Percentiles rank a stretch among this genome's conserved stretches.
These are phyloP conservation scores for Neofusicoccum sp. DNA, from an alignment of 2,329 filamentous ascomycete genomes.

Conservation along the genomic window DNA sequence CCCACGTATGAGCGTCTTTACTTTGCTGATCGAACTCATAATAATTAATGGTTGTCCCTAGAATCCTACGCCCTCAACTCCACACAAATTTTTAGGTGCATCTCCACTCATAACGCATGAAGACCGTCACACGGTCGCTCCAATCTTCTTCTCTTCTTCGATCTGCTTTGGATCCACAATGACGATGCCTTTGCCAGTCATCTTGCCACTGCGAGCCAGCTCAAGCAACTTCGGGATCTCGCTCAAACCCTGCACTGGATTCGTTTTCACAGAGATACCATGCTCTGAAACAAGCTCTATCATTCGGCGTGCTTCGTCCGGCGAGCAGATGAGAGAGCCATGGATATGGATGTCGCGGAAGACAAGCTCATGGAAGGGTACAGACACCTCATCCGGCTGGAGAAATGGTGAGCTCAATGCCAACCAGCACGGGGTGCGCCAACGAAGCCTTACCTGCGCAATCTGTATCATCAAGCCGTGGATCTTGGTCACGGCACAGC, in stretches of 20 bases:
- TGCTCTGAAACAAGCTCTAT: slow-evolving; percentile 47
- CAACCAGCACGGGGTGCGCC: too few relatives aligned
- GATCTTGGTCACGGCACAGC: slow-evolving; percentile 58
- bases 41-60: too few relatives aligned
- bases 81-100: too few relatives aligned
- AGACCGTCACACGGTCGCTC: background rate
- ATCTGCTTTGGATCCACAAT: slow-evolving; percentile 52
- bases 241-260: slow-evolving; percentile 52
- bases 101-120: too few relatives aligned
- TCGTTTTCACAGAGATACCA: slow-evolving; percentile 51
- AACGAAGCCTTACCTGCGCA: slow-evolving; percentile 44
- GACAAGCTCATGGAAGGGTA: slow-evolving; percentile 50
- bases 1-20: too few relatives aligned
- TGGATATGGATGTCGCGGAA: slow-evolving; percentile 54
- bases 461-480: slow-evolving; percentile 60
- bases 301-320: slow-evolving; percentile 48
- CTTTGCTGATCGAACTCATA: too few relatives aligned
- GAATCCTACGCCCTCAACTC: too few relatives aligned
- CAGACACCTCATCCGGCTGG: slow-evolving; percentile 36
- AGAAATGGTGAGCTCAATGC: background rate
- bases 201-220: slow-evolving; percentile 52
- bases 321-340: slow-evolving; percentile 47
- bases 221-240: slow-evolving; percentile 52
- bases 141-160: slow-evolving; percentile 29
- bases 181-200: slow-evolving; percentile 56